Percentiles rank a stretch among this genome's conserved stretches.
These are phyloP conservation scores for Xylariaceae sp. DNA, from an alignment of 2,329 filamentous ascomycete species.

Conservation along the genomic window DNA sequence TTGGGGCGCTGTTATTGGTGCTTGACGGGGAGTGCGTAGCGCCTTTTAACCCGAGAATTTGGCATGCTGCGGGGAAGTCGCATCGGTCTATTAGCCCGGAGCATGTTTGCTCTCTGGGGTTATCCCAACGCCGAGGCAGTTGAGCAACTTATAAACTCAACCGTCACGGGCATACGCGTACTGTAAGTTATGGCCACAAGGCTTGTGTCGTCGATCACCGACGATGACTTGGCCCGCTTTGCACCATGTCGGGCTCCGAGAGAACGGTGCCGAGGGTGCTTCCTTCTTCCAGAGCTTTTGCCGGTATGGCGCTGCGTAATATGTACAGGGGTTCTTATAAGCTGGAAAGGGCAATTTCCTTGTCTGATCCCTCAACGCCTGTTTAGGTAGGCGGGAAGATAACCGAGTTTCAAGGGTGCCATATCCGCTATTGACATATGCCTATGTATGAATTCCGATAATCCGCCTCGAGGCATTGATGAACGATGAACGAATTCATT, in stretches of 20 bases:
- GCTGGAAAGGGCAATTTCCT: neutral
- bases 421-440: conserved; percentile 1
- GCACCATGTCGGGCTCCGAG: neutral
- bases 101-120: too few relatives aligned
- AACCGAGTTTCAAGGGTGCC: conserved; percentile 14
- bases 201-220: neutral
- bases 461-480: neutral
- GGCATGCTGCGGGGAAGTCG: conserved; percentile 5
- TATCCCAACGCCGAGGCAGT: too few relatives aligned
- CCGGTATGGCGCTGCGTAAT: too few relatives aligned
- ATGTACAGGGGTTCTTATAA: conserved; percentile 12
- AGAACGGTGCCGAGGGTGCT: neutral
- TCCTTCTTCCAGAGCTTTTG: conserved; percentile 9
- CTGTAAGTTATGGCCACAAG: neutral
- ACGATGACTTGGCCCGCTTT: neutral
- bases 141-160: neutral
- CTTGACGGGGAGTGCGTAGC: neutral
- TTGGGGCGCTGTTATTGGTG: conserved; percentile 7
- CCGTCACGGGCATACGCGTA: too few relatives aligned
- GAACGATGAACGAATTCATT: too few relatives aligned
- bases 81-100: neutral
- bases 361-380: neutral
- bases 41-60: conserved; percentile 10
- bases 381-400: conserved; percentile 2
- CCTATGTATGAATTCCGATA: neutral